Evolutionary conservation across 2,329 filamentous ascomycete species (phyloP), one percentile per base, ranked within the genome.

Genomic region (Cladosporium sp.): DNA sequence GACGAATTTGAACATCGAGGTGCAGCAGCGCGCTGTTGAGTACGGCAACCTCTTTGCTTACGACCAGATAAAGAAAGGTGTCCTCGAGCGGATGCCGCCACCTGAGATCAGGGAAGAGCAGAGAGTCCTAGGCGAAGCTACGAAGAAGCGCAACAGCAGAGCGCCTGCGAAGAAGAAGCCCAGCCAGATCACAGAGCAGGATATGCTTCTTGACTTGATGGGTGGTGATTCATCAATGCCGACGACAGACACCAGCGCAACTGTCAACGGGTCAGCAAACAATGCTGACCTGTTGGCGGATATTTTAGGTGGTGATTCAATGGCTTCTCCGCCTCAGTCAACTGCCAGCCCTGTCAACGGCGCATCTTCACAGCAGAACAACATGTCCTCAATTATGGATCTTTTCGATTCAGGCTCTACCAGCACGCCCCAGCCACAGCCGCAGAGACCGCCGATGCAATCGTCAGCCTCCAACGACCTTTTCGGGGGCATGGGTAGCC

Each of bases 101-200:
- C 93, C 93, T 8, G 92, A 97, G 69, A 97, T 98, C 65, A 89
- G 92, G 60, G 93, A 98, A 68, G 89, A 95, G 68, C 92, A 93
- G 51, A 81, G 92, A 55, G 91, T 96, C 3, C 77, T 98, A 14
- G 91, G 91, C 41, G 87, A 92, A 63, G 85, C 89, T 1, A 77
- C 82, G 37, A 68, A 70, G 59, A 74, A 74, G 61, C 68, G 74
- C 44, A 59, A 65, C 43, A 70, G 71, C 50, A 72, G 81, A 45
- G 78, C 82, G 54, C 67, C 79, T n/a, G 89, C 87, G 67, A 83
- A 89, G 54, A 91, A 86, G 71, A 82, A 82, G 64, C 79, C 84
- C 28, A 78, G 85, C 57, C 93, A 95, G 72, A 87, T 88, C 38
- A 87, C 88, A 7, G 92, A 96, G 66, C 87, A 95, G 68, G 92